Conservation (phyloP, 768 basidiomycete genomes). For the Ramaria rubella region DNA sequence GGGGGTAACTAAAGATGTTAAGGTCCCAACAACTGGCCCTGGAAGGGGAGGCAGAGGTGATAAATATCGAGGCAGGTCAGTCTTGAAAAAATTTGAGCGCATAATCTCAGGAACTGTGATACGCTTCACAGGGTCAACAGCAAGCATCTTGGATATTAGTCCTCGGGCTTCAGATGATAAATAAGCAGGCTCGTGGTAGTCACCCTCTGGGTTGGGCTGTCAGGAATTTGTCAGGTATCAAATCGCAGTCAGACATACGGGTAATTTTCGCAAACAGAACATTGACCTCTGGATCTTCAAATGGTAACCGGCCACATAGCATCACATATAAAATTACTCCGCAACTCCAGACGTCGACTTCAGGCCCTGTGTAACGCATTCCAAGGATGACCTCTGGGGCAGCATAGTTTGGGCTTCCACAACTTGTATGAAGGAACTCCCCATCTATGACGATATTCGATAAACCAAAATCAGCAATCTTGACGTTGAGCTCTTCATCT, state of each 20-base stretch:
- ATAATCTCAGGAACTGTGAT: slow-evolving; percentile 92
- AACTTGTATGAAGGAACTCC: slow-evolving; percentile 94
- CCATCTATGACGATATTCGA: slow-evolving; percentile 96
- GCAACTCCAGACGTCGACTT: slow-evolving; percentile 98
- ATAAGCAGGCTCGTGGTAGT: slow-evolving; percentile 77
- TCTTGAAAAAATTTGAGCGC: slow-evolving; percentile 83
- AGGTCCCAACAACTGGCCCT: slow-evolving; percentile 68
- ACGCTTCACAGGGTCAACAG: slow-evolving; percentile 89
- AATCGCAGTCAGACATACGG: slow-evolving; percentile 39
- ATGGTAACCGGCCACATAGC: slow-evolving; percentile 90
- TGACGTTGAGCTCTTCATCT: slow-evolving; percentile 82
- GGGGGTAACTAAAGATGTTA: slow-evolving; percentile 65
- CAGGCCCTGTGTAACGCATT: slow-evolving; percentile 91
- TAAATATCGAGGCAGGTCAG: slow-evolving; percentile 82
- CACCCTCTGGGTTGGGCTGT: slow-evolving; percentile 55
- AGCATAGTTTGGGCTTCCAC: slow-evolving; percentile 97
- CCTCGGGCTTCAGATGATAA: slow-evolving; percentile 70
- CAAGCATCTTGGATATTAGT: slow-evolving; percentile 85
- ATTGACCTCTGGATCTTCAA: slow-evolving; percentile 96
- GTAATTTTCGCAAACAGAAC: slow-evolving; percentile 91
- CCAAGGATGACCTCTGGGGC: slow-evolving; percentile 97
- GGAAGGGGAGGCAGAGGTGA: slow-evolving; percentile 71
- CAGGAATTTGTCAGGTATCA: not conserved
- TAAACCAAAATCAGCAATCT: slow-evolving; percentile 98
- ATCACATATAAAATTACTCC: slow-evolving; percentile 99